Base-by-base conservation (phyloP, 306 rosid species). In the Cucumis cinereus region DNA sequence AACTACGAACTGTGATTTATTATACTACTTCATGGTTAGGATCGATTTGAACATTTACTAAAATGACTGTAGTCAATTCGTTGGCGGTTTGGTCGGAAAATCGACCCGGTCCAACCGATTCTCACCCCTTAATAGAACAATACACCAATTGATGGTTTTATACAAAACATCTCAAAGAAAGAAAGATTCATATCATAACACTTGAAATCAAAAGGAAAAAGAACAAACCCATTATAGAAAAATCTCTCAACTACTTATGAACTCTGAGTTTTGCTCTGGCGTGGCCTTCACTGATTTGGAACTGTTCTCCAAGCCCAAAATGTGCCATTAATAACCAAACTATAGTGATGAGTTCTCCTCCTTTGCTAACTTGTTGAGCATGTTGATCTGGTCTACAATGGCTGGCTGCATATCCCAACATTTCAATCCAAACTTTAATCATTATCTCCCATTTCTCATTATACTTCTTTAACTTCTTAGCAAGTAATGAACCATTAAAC, bases 261-360 rank as follows among this genome's bases (percentile, higher is more conserved):
- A 84, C 87, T 2, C 71, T 49, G 33, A 84, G 49, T 73, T 84
- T 81, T 17, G 82, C 83, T 79, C 67, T 82, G 30, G 78, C 88
- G 10, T 84, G 81, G 4, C 88, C 85, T 24, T 84, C 78, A 61
- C 77, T 82, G 57, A 85, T 82, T 30, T 80, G 88, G 9, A 82
- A 82, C 35, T 85, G 88, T 26, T 30, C 71, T 14, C 82, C 80
- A 28, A 85, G 58, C 0, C 88, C 82, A 24, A 85, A 69, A 60
- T 82, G 88, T 68, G 75, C 66, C 84, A 80, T 79, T 8, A 82
- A 22, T 0, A 85, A 47, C 88, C 84, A 82, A 69, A 85, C 74
- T 45, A 85, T 12, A 0, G 85, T 77, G 17, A 85, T 30, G 67
- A 60, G 60, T 83, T 85, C 82, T 20, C 88, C 88, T 10, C 73